Evolutionary conservation across 2,329 filamentous ascomycete species (phyloP).

Genomic region (Epichloe coenophiala): DNA sequence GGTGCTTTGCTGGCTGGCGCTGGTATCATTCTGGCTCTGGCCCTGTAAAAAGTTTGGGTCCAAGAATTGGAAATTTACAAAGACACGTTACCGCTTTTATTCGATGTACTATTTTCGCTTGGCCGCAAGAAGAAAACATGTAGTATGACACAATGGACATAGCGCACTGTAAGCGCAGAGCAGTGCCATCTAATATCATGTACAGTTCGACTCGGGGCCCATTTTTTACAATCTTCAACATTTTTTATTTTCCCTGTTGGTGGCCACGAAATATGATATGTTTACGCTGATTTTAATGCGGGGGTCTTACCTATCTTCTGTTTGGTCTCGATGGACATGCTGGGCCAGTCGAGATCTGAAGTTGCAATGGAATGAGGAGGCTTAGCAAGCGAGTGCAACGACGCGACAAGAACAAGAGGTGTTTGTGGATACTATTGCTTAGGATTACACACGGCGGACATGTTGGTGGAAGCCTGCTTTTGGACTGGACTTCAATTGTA

Average conservation of each 20-base stretch:
- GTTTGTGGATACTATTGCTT: not conserved
- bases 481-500: not conserved
- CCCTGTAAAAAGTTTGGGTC: conserved; percentile 11
- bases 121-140: conserved; percentile 12
- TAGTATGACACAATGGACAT: conserved; percentile 8
- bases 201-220: conserved; percentile 13
- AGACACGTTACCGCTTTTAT: conserved; percentile 6
- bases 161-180: conserved; percentile 10
- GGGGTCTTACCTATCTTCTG: not conserved
- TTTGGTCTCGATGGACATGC: not conserved
- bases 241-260: not conserved
- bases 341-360: not conserved
- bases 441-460: not conserved
- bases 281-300: not conserved
- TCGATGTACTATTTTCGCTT: conserved; percentile 13
- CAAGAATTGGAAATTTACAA: conserved; percentile 1
- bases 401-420: not conserved
- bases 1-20: conserved; percentile 16
- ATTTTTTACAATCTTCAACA: not conserved
- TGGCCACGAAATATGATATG: too few species aligned
- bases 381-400: not conserved
- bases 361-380: not conserved
- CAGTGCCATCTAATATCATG: conserved; percentile 18
- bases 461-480: too few species aligned
- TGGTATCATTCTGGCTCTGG: conserved; percentile 16